Conservation (phyloP, 495 filamentous ascomycete genomes). For the Diplogelasinospora grovesii region DNA sequence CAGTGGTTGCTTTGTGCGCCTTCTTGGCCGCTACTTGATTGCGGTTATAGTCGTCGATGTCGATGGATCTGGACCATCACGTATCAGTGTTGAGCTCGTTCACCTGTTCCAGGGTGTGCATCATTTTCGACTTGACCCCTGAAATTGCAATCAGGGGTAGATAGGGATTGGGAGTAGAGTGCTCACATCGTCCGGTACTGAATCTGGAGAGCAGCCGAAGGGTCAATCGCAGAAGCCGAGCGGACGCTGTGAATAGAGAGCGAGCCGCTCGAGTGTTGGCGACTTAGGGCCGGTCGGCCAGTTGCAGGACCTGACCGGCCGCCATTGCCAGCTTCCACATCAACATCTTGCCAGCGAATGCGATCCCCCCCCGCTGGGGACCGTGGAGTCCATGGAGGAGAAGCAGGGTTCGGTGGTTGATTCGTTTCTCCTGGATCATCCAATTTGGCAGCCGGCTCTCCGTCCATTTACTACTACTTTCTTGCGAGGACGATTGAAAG, state of each 20-base stretch:
- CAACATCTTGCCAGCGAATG: slow-evolving; percentile 31
- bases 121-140: no score
- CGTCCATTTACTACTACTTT: background rate
- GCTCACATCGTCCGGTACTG: slow-evolving; percentile 46
- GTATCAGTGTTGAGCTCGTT: background rate
- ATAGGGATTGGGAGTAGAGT: background rate
- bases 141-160: no score
- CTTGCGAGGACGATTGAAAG: no score
- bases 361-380: no score
- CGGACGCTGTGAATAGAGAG: slow-evolving; percentile 32
- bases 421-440: no score
- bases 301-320: slow-evolving; percentile 1
- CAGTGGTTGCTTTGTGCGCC: slow-evolving; percentile 35
- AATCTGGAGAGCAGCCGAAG: slow-evolving; percentile 44
- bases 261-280: slow-evolving; percentile 26
- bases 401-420: background rate
- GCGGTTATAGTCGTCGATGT: slow-evolving; percentile 46
- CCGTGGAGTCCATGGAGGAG: background rate
- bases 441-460: no score
- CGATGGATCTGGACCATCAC: slow-evolving; percentile 35
- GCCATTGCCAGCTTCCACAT: slow-evolving; percentile 22
- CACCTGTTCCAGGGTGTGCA: background rate
- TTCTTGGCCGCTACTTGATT: slow-evolving; percentile 32
- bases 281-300: slow-evolving; percentile 14
- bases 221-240: slow-evolving; percentile 32